These are phyloP conservation scores for Myxozyma mucilagina DNA, from an alignment of 805 yeast species.

Conservation along the genomic window DNA sequence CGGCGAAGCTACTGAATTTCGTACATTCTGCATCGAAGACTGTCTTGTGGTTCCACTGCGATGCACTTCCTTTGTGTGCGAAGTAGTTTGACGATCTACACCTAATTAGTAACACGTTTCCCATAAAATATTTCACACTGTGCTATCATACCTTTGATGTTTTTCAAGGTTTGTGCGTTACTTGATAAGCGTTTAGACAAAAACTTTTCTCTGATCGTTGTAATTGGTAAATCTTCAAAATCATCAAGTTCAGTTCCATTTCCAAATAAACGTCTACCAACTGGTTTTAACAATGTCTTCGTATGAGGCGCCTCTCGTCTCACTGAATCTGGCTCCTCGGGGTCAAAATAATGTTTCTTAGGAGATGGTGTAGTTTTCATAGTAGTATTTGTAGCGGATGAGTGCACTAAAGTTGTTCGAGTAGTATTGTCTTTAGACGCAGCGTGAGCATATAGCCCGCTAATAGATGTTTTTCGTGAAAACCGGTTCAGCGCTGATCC, in stretches of 20 bases:
- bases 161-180: not conserved
- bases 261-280: slow-evolving; percentile 28
- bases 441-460: not conserved
- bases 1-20: not conserved
- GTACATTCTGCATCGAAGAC: not conserved
- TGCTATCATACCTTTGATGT: not conserved
- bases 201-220: slow-evolving; percentile 15
- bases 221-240: slow-evolving; percentile 36
- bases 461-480: slow-evolving; percentile 8
- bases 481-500: slow-evolving; percentile 3
- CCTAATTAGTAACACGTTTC: not conserved
- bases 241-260: slow-evolving; percentile 42
- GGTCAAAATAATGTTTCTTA: not conserved
- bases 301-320: slow-evolving; percentile 22
- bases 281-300: slow-evolving; percentile 26
- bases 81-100: not conserved
- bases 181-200: not conserved
- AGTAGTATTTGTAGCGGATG: not conserved
- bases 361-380: slow-evolving; percentile 20
- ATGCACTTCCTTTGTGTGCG: not conserved
- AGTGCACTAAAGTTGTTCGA: not conserved
- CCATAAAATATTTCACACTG: not conserved
- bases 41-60: not conserved
- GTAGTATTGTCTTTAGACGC: not conserved
- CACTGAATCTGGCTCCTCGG: slow-evolving; percentile 6